Conservation (phyloP, 1,284 basidiomycete species). For the Hypsizygus ulmarius region DNA sequence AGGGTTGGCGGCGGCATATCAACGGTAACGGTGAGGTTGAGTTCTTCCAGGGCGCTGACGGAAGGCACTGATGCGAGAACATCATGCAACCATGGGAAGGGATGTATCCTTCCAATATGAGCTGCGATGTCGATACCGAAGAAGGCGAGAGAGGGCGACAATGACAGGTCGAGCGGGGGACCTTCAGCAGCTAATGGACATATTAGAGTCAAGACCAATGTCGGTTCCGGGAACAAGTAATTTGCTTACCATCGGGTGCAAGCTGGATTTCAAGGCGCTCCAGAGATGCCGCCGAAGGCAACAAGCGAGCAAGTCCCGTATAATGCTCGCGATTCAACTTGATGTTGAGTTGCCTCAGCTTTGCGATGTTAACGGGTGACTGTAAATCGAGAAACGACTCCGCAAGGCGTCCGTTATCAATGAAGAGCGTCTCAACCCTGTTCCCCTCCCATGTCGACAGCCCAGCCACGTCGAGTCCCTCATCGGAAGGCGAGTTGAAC, state of each 20-base stretch:
- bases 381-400: conserved; percentile 13
- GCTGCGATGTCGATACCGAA: conserved; percentile 20
- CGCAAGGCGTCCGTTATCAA: too few species aligned
- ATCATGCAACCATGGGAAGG: conserved; percentile 22
- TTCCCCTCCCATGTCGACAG: too few species aligned
- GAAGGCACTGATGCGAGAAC: conserved; percentile 20
- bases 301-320: conserved; percentile 16
- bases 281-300: conserved; percentile 16
- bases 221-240: background rate
- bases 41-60: conserved; percentile 18
- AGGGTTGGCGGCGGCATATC: conserved; percentile 25
- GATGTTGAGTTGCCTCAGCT: conserved; percentile 17
- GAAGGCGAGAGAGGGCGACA: conserved; percentile 14
- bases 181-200: conserved; percentile 18
- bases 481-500: conserved; percentile 14
- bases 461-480: conserved; percentile 16
- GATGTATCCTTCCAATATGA: conserved; percentile 21
- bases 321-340: conserved; percentile 20
- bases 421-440: too few species aligned
- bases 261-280: conserved; percentile 23
- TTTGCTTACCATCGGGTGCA: conserved; percentile 23
- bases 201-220: background rate
- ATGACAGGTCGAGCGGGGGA: conserved; percentile 18
- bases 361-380: conserved; percentile 20
- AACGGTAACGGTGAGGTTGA: conserved; percentile 20